Conservation (phyloP, 805 yeast species). For the Schwanniomyces polymorphus region DNA sequence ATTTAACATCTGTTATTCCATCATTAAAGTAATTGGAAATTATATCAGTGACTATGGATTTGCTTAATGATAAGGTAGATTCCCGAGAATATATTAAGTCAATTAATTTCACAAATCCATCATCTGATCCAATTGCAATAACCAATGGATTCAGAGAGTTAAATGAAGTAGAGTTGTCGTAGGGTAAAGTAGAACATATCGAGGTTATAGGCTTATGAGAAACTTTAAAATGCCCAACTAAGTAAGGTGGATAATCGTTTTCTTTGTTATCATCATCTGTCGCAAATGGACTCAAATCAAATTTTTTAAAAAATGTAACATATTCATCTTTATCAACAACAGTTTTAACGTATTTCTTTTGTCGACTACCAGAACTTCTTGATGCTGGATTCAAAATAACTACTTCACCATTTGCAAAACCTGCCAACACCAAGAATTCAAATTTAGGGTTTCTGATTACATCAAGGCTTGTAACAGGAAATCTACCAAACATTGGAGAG, state of each 20-base stretch:
- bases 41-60: constrained; percentile 46
- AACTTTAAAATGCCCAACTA: constrained; percentile 62
- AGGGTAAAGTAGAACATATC: constrained; percentile 31
- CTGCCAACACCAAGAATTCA: constrained; percentile 53
- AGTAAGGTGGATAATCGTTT: constrained; percentile 9
- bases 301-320: constrained; percentile 35
- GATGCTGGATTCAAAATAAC: constrained; percentile 43
- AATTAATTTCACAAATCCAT: constrained; percentile 61
- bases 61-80: constrained; percentile 13
- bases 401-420: constrained; percentile 64
- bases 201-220: constrained; percentile 58
- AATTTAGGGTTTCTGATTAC: constrained; percentile 27
- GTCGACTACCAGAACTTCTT: constrained; percentile 4
- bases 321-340: constrained; percentile 26
- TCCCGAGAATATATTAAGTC: constrained; percentile 42
- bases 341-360: constrained; percentile 12
- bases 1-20: constrained; percentile 52
- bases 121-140: constrained; percentile 58
- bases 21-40: constrained; percentile 64
- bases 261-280: constrained; percentile 3
- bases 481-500: constrained; percentile 8
- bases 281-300: constrained; percentile 32
- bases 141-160: constrained; percentile 37
- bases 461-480: constrained; percentile 23
- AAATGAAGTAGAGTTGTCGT: constrained; percentile 7